A percentile compares a stretch with the other conserved stretches of the same genome.
Evolutionary conservation across 108 stramenopile species (phyloP).

Genomic region (Seminavis robusta): DNA sequence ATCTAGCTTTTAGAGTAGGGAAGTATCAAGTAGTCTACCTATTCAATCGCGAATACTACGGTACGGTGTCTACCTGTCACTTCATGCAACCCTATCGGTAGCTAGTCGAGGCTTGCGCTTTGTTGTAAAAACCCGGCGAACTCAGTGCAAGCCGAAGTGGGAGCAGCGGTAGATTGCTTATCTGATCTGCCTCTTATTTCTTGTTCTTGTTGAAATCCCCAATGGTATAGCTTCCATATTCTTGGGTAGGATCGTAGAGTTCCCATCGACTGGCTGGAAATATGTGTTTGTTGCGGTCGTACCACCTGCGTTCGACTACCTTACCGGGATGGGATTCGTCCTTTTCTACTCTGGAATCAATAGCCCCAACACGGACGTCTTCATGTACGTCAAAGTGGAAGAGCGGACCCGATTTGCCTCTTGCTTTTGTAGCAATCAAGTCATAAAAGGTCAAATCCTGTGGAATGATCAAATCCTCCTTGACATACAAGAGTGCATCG

Average conservation of each 20-base stretch:
- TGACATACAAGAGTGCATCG: conserved; percentile 95
- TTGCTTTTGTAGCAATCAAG: conserved; percentile 92
- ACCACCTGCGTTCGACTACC: conserved; percentile 93
- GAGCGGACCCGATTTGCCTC: conserved; percentile 94
- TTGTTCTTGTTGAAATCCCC: too few species aligned
- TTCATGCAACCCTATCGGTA: too few species aligned
- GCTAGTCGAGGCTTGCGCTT: too few species aligned
- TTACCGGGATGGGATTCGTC: conserved; percentile 98
- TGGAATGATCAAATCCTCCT: conserved; percentile 98
- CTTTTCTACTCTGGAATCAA: conserved; percentile 90
- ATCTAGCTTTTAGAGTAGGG: too few species aligned
- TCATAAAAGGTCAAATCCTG: conserved; percentile 96
- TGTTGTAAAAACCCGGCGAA: too few species aligned
- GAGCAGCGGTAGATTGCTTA: too few species aligned
- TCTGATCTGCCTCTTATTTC: too few species aligned
- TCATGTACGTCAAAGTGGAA: conserved; percentile 97
- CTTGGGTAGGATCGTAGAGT: conserved; percentile 89
- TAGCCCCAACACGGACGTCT: conserved; percentile 84
- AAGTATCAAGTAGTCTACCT: too few species aligned
- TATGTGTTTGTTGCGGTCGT: conserved; percentile 97
- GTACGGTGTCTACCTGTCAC: too few species aligned
- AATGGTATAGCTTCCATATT: conserved; percentile 89
- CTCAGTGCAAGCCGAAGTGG: too few species aligned
- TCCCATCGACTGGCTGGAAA: conserved; percentile 98
- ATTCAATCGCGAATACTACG: too few species aligned